These are phyloP conservation scores for Colletotrichum musae DNA, from an alignment of 2,329 filamentous ascomycete genomes.

Conservation along the genomic window DNA sequence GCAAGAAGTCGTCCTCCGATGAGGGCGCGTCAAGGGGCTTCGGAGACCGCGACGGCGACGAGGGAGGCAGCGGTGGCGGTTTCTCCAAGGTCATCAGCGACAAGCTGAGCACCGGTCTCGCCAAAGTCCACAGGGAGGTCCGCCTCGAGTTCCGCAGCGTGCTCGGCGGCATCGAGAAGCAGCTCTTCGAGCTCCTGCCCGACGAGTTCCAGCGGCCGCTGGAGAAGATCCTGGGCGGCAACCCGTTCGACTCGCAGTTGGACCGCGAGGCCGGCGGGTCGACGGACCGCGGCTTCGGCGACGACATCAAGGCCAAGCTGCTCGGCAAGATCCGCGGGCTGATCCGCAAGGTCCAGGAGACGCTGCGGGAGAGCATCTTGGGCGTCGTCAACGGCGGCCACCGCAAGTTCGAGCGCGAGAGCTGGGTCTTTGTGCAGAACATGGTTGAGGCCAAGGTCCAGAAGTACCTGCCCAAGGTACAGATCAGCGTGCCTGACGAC, in stretches of 20 bases:
- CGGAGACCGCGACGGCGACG: slow-evolving; percentile 47
- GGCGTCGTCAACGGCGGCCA: slow-evolving; percentile 62
- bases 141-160: slow-evolving; percentile 62
- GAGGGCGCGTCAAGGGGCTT: slow-evolving; percentile 51
- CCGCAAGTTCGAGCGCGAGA: slow-evolving; percentile 61
- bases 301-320: slow-evolving; percentile 61
- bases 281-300: slow-evolving; percentile 56
- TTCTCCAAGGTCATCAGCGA: slow-evolving; percentile 63
- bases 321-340: slow-evolving; percentile 60
- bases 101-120: slow-evolving; percentile 61
- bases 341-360: slow-evolving; percentile 62
- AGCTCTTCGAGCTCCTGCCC: slow-evolving; percentile 61
- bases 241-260: slow-evolving; percentile 61
- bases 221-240: slow-evolving; percentile 62
- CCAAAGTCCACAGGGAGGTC: slow-evolving; percentile 60
- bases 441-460: slow-evolving; percentile 63
- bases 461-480: slow-evolving; percentile 61
- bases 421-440: slow-evolving; percentile 62
- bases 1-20: slow-evolving; percentile 48
- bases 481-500: slow-evolving; percentile 61
- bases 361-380: slow-evolving; percentile 59
- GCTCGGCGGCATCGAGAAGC: slow-evolving; percentile 60
- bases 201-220: slow-evolving; percentile 59
- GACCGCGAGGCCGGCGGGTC: slow-evolving; percentile 51
- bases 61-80: slow-evolving; percentile 50